These are phyloP conservation scores for Bryoerythrophyllum caledonicum DNA, from an alignment of 225 moss, liverwort and hornwort species.

Conservation along the genomic window DNA sequence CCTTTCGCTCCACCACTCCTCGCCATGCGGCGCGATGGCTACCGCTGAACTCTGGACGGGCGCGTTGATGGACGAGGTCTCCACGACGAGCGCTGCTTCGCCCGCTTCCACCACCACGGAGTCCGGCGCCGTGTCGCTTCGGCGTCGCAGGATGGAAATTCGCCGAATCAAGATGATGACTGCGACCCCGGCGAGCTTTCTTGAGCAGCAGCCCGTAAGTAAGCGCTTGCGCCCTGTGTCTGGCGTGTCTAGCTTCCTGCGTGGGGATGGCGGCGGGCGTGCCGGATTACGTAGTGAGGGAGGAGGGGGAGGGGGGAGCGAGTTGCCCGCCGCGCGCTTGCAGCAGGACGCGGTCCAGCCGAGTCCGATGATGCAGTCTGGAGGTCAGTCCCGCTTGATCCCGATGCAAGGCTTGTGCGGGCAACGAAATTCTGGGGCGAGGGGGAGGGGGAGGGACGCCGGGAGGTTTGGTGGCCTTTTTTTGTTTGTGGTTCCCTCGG, in stretches of 20 bases:
- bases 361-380: constrained; percentile 33
- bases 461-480: neutral
- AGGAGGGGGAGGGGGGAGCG: constrained; percentile 37
- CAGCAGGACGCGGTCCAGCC: no score
- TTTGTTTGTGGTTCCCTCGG: neutral
- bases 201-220: constrained; percentile 71
- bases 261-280: neutral
- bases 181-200: constrained; percentile 11
- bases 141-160: constrained; percentile 83
- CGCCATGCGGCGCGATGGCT: constrained; percentile 26
- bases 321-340: constrained; percentile 20
- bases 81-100: neutral
- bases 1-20: no score
- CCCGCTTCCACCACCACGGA: neutral
- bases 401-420: neutral
- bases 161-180: constrained; percentile 63
- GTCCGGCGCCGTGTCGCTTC: constrained; percentile 45
- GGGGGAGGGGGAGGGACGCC: neutral
- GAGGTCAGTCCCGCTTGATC: constrained; percentile 49
- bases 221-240: constrained; percentile 68
- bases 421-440: neutral
- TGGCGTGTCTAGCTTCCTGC: constrained; percentile 23
- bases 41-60: constrained; percentile 47
- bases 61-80: constrained; percentile 51
- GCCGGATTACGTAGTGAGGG: neutral